phyloP scores from a whole-genome alignment of 2,329 filamentous ascomycete genomes.

The Herpotrichia juniperi region DNA sequence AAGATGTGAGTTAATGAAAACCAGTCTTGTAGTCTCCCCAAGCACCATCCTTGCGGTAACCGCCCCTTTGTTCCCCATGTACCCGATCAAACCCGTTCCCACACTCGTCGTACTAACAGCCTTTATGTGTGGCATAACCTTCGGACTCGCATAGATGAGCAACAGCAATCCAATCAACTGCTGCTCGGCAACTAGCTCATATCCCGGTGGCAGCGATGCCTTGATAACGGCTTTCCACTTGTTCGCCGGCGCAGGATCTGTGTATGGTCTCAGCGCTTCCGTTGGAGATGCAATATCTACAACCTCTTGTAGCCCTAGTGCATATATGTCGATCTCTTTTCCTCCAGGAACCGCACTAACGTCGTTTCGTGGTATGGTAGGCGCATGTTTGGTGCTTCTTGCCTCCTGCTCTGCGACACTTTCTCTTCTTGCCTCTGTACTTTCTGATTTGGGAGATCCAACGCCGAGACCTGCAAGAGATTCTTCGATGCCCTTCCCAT shows the following conservation, averaged over 20 bases:
- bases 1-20: constrained; percentile 91
- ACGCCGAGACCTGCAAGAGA: constrained; percentile 61
- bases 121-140: constrained; percentile 74
- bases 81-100: constrained; percentile 88
- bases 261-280: constrained; percentile 78
- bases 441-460: constrained; percentile 29
- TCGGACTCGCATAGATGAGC: constrained; percentile 82
- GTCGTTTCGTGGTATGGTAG: constrained; percentile 54
- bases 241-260: constrained; percentile 71
- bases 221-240: constrained; percentile 83
- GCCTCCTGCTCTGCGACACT: constrained; percentile 56
- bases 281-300: constrained; percentile 82
- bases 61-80: constrained; percentile 95
- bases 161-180: constrained; percentile 87
- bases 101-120: constrained; percentile 83
- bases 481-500: constrained; percentile 72
- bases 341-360: constrained; percentile 58
- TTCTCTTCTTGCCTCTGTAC: constrained; percentile 47
- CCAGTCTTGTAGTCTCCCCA: constrained; percentile 85
- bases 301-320: constrained; percentile 89
- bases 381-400: constrained; percentile 48
- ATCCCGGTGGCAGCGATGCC: constrained; percentile 76
- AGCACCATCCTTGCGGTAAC: constrained; percentile 81
- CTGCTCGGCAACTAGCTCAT: constrained; percentile 76
- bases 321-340: constrained; percentile 84